Conservation (phyloP, 306 rosid species). For the Corylus avellana region DNA sequence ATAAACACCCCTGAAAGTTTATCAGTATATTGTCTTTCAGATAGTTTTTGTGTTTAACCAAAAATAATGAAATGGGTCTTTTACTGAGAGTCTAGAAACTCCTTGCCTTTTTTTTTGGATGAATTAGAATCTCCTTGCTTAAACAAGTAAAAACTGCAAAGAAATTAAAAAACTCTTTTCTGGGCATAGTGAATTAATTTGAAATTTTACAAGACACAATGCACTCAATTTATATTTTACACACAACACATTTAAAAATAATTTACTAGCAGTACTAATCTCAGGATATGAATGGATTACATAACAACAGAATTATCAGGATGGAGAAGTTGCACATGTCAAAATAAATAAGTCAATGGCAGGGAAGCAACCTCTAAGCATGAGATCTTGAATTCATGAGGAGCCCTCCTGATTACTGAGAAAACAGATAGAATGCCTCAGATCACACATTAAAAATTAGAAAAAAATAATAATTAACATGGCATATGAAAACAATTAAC, state of each 20-base stretch:
- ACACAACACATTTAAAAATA: not conserved
- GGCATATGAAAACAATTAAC: not conserved
- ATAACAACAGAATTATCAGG: conserved; percentile 3
- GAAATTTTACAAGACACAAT: not conserved
- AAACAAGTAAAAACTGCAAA: not conserved
- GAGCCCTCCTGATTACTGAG: conserved; percentile 93
- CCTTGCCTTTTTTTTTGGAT: not conserved
- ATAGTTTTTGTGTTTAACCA: not conserved
- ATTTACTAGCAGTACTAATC: not conserved
- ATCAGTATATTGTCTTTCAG: not conserved
- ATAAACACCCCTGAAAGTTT: too few relatives aligned
- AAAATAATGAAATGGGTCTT: not conserved
- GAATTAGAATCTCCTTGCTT: not conserved
- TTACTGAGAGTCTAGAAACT: not conserved
- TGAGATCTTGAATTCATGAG: conserved; percentile 95
- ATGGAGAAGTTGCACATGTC: conserved; percentile 10
- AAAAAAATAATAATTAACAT: conserved; percentile 5
- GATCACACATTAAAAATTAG: conserved; percentile 19
- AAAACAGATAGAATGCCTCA: conserved; percentile 15
- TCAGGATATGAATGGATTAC: not conserved
- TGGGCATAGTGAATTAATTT: too few relatives aligned
- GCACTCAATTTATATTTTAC: not conserved
- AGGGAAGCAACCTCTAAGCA: conserved; percentile 81
- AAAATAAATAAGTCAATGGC: conserved; percentile 6
- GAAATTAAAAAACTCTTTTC: not conserved